Conservation (phyloP, 208 protist species). For the Leishmania aethiopica region DNA sequence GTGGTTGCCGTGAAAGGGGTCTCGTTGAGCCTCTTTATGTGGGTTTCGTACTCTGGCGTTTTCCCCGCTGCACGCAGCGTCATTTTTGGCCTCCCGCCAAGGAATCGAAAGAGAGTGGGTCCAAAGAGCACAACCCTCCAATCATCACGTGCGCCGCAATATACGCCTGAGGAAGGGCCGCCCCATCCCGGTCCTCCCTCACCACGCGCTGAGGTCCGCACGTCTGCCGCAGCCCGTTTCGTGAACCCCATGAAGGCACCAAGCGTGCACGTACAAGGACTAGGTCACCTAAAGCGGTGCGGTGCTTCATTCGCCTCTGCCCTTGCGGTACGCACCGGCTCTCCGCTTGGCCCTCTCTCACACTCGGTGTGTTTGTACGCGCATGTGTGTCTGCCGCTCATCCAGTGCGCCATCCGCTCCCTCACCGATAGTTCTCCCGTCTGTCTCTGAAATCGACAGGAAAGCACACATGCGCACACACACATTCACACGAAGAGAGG, state of each 20-base stretch:
- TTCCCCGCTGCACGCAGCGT: neutral
- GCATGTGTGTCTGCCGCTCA: neutral
- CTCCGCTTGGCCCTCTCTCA: neutral
- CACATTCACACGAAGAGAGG: neutral
- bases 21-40: neutral
- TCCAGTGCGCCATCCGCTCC: neutral
- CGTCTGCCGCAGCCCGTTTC: neutral
- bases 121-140: neutral
- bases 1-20: neutral
- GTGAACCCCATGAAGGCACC: neutral
- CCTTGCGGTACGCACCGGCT: neutral
- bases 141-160: neutral
- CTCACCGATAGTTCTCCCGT: neutral
- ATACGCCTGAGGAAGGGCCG: neutral
- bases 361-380: neutral
- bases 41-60: neutral
- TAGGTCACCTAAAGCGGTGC: neutral
- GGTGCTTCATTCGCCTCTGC: neutral
- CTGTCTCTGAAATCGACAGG: neutral
- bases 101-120: neutral
- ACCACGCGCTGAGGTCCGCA: neutral
- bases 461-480: neutral
- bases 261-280: neutral
- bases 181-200: neutral
- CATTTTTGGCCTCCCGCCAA: neutral